A percentile compares a stretch with the other conserved stretches of the same genome.
These are phyloP conservation scores for Pseudogymnoascus sp. DNA, from an alignment of 2,329 filamentous ascomycete species.

Conservation along the genomic window DNA sequence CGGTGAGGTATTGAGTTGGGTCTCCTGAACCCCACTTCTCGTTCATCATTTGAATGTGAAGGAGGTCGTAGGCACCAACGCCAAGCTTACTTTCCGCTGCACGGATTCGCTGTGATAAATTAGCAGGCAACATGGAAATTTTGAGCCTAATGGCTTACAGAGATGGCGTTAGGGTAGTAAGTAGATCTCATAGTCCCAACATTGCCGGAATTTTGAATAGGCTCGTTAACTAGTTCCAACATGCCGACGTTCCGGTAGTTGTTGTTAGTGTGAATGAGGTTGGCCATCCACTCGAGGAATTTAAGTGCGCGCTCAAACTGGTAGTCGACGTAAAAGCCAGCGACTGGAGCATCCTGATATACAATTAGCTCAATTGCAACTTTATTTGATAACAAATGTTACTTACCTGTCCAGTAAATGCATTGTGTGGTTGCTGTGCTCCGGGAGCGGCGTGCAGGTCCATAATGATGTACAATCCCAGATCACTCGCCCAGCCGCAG, in stretches of 20 bases:
- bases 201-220: constrained; percentile 34
- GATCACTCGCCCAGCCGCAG: constrained; percentile 37
- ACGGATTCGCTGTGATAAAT: constrained; percentile 37
- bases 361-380: not conserved
- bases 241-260: constrained; percentile 51
- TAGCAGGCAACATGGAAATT: not conserved
- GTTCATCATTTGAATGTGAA: constrained; percentile 51
- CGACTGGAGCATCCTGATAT: constrained; percentile 27
- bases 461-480: constrained; percentile 42
- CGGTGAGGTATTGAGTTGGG: constrained; percentile 39
- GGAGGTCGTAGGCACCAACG: constrained; percentile 35
- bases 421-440: constrained; percentile 35
- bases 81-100: constrained; percentile 38
- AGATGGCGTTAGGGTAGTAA: constrained; percentile 43
- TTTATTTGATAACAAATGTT: not conserved
- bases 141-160: constrained; percentile 20
- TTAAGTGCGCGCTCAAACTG: constrained; percentile 48
- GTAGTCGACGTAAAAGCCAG: constrained; percentile 50
- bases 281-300: constrained; percentile 51
- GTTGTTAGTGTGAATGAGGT: constrained; percentile 38
- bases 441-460: constrained; percentile 43
- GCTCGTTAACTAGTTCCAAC: constrained; percentile 53
- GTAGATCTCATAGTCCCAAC: constrained; percentile 32
- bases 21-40: constrained; percentile 49
- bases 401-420: constrained; percentile 33